Evolutionary conservation across 1,284 basidiomycete species (phyloP), one percentile per base, ranked within the genome.

Genomic region (Kwoniella shivajii): DNA sequence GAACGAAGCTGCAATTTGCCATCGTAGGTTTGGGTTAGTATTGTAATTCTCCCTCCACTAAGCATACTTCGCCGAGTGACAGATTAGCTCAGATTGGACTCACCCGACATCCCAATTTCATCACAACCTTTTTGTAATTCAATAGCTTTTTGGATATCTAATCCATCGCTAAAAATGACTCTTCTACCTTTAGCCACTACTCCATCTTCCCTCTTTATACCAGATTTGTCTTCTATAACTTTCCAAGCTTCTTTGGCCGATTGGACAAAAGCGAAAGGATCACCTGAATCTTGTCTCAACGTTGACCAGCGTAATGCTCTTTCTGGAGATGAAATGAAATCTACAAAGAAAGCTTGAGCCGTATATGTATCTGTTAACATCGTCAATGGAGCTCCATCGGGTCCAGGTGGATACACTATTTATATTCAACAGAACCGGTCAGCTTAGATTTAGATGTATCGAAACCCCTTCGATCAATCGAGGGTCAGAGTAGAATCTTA

Each of bases 281-380:
- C 88, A 2, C 92, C 92, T 1, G 89, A 92, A 74, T 97, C 93
- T 75, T 97, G 93, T n/a, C 93, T 84, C 20, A 97, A 79, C 0
- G 88, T 88, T 18, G 79, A 80, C 92, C 93, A 96, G 31, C 83
- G 82, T 18, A 79, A 73, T 0, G 87, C 88, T 4, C 85, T 83
- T 27, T 80, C 83, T 0, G 83, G 82, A 61, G 89, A 80, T 27
- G 80, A 72, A 0, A 77, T 72, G 50, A 93, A 86, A 64, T 90
- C 87, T 83, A 85, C 59, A 80, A 89, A 93, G 79, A 96, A 97
- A 0, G 84, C 86, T 37, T 84, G 78, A 3, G 88, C 89, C 4
- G 92, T 89, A 76, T 95, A 96, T 0, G 93, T 97, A 76, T 97
- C 93, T 10, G 94, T 95, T 39, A 96, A 80, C 20, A 92, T 90